Base-by-base conservation (phyloP, 352 stramenopile genomes). In the Phytopythium litorale region DNA sequence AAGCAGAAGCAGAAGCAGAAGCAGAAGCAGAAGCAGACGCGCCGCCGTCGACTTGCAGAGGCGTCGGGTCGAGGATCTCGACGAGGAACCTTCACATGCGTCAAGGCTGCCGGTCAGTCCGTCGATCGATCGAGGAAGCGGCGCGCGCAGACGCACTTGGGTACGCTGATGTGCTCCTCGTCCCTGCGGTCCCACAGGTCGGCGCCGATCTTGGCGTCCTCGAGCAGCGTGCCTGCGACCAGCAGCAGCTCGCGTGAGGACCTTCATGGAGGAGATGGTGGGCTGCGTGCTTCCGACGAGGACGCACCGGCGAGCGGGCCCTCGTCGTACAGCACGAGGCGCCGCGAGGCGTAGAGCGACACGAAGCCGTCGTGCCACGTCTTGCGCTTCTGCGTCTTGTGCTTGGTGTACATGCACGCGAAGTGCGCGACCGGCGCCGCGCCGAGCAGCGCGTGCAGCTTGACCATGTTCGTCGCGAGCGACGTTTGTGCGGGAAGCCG, bases 341-440 rank as follows among this genome's bases (percentile, higher is more conserved):
- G 81, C 11, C 75, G 70, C 28, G 83, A 81, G n/a, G 71, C 71
- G 49, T 73, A 70, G 3, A 90, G 70, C 53, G 65, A 52, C 11
- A 91, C 43, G 59, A 92, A 91, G n/a, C 83, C 86, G 56, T 94
- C 84, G 25, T 92, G 76, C 79, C 81, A 94, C 16, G 68, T 72
- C 69, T 94, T 94, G 62, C 75, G 73, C 73, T 94, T 94, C 70
- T 92, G 83, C 48, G 83, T 89, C 78, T 92, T 92, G 78, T 94
- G 78, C 69, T 91, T 94, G 43, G 84, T 93, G 76, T 92, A 93
- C 82, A 93, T 89, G 70, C 84, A 93, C 67, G 86, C 82, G 65
- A 75, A 88, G 61, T 76, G 64, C 56, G 73, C 71, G 61, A 87
- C 79, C 2, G 60, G 62, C n/a, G 57, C 62, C 45, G 68, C 62